A percentile compares a stretch with the other conserved stretches of the same genome.
Evolutionary conservation across 305 asterid species (phyloP).

Genomic region (Fraxinus latifolia): DNA sequence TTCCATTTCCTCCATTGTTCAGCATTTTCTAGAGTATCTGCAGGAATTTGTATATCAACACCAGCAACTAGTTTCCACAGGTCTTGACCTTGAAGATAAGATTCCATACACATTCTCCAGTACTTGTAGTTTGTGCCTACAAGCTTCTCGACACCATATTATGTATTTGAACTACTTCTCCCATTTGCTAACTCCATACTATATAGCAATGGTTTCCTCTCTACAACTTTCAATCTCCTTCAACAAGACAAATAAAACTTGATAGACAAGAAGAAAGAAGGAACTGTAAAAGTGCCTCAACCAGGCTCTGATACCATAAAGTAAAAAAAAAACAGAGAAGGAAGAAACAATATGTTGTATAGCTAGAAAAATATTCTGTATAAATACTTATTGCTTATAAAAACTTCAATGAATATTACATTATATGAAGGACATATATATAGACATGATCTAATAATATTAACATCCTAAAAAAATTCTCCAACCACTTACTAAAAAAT

Average conservation of each 20-base stretch:
- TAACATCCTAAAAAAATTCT: not conserved
- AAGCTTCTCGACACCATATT: not conserved
- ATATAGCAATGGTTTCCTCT: no score
- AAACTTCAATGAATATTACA: not conserved
- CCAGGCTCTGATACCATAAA: not conserved
- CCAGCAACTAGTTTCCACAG: not conserved
- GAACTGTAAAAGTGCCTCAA: not conserved
- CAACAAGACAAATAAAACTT: not conserved
- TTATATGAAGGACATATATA: no score
- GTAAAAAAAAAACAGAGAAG: no score
- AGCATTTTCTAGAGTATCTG: not conserved
- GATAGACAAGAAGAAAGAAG: not conserved
- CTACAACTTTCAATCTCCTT: not conserved
- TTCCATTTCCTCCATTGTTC: slow-evolving; percentile 8
- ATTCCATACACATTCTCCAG: not conserved
- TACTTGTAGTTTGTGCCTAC: not conserved
- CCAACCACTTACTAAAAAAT: not conserved
- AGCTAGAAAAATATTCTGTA: no score
- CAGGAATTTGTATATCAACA: not conserved
- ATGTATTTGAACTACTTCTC: not conserved
- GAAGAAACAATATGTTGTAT: no score
- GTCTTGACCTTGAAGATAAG: not conserved
- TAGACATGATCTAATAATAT: no score
- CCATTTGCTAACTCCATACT: not conserved
- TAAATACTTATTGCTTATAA: not conserved